Evolutionary conservation across 352 stramenopile species (phyloP), one percentile per base, ranked within the genome.

Genomic region (Pythium rishiriense): DNA sequence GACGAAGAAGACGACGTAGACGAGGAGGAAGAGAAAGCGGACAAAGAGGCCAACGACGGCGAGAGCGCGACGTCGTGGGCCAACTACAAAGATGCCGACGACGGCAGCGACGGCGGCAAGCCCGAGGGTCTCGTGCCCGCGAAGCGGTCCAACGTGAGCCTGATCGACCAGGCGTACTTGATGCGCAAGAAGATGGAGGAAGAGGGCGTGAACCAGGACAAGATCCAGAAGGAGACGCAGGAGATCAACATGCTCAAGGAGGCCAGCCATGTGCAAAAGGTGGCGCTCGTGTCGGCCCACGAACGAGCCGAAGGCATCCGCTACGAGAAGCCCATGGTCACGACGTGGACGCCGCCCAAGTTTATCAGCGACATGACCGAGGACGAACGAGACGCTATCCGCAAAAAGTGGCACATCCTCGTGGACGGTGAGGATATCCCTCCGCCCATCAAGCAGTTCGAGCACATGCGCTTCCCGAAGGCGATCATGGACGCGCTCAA

Each of bases 371-470:
- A 81, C 24, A 88, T 98, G 84, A 93, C 81, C 8, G 79, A 89
- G 60, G 87, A 88, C 0, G 80, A 94, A 43, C 97, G 93, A 73
- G 81, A 98, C 46, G 83, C 87, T 15, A 86, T 98, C 43, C 90
- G 97, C 28, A 94, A 98, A 52, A 99, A 99, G 74, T 99, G 96
- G 96, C 95, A 99, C 77, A 99, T 99, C 53, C 66, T 99, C 8
- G 86, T 97, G 4, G 94, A 99, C 68, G 98, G 98, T 9, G 85
- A 99, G 5, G 86, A 99, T 73, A 89, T 98, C 45, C 96, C 96
- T 24, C 84, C 94, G 59, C 97, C 97, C 3, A 97, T 99, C 72
- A 98, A 98, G 73, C 96, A 87, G 24, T 99, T 99, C 76, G 76
- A 88, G 58, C 91, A 98, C 67, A 99, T 99, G 97, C 97, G 95